A percentile compares a stretch with the other conserved stretches of the same genome.
phyloP scores from a whole-genome alignment of 176 grass and related monocot species.

The Typha latifolia region DNA sequence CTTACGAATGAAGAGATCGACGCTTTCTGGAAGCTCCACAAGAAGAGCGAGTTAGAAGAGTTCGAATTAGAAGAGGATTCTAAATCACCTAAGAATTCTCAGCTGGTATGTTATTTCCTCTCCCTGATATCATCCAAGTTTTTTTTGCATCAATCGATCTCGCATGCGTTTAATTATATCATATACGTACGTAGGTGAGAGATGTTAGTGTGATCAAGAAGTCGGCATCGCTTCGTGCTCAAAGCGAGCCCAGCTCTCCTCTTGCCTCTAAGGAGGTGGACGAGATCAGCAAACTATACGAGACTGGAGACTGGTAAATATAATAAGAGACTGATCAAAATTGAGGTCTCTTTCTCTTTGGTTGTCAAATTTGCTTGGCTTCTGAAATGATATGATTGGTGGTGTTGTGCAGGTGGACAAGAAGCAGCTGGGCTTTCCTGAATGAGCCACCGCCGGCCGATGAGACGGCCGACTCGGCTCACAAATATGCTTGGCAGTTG shows the following conservation, averaged over 20 bases:
- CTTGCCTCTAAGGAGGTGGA: background rate
- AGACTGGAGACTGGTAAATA: conserved; percentile 25
- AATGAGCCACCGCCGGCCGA: too few species aligned
- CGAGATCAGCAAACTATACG: background rate
- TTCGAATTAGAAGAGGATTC: background rate
- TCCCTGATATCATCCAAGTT: background rate
- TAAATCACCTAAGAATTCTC: conserved; percentile 6
- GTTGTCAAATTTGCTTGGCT: background rate
- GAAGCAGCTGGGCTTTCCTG: conserved; percentile 57
- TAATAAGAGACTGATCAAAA: background rate
- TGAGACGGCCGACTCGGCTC: too few species aligned
- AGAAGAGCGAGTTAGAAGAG: conserved; percentile 19
- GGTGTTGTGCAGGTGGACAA: conserved; percentile 54
- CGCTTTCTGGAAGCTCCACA: conserved; percentile 50
- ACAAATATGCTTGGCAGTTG: too few species aligned
- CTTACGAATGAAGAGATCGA: conserved; percentile 81
- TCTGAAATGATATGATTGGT: background rate
- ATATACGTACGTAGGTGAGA: background rate
- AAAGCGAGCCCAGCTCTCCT: background rate
- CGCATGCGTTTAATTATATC: background rate
- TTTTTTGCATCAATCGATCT: background rate
- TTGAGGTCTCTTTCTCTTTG: background rate
- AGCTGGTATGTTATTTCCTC: conserved; percentile 4
- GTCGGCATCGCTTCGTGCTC: conserved; percentile 28
- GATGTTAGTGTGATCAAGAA: conserved; percentile 3